Evolutionary conservation across 495 filamentous ascomycete genomes (phyloP), one percentile per base, ranked within the genome.

Genomic region (Elasticomyces elasticus): DNA sequence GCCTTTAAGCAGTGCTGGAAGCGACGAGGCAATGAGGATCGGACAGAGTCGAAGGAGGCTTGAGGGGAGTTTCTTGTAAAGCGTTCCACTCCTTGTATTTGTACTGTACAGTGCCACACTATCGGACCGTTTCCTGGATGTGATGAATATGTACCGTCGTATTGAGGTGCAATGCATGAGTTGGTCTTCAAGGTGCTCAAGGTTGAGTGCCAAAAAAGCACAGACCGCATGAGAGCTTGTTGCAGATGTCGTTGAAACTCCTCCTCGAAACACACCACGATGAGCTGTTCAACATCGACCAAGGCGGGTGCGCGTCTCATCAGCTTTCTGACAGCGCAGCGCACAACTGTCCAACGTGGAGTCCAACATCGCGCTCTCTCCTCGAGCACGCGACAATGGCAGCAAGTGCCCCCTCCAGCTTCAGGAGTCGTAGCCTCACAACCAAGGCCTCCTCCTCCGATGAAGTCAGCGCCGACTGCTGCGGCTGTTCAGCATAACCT

Each of bases 1-100:
- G 78, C 77, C 9, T 98, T 98, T 66, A 81, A 80, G 61, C 77
- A 85, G 61, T 98, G 92, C 67, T 98, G 92, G 92, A 94, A 94
- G 69, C 76, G 73, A 54, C 84, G 95, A 56, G 84, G 89, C 43
- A 98, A 98, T 68, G 81, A 90, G 63, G 71, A 83, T 67, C 80
- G 92, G 64, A 95, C 90, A 0, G 74, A 76, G 61, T 82, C 76
- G 26, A 88, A 89, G 64, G 81, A 92, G 66, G 72, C 67, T 38
- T 68, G 55, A 67, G 27, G 25, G 45, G 27, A 13, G 22, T 17
- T 5, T 2, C 3, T 45, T 3, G 42, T 27, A 45, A 23, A 3
- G 25, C 42, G 13, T 23, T 45, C 42, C 42, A 45, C 42, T 45
- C 19, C 42, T 17, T 40, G 13, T 40, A 40, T 40, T 12, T 40